phyloP scores from a whole-genome alignment of 176 grass and related monocot species.

The Eleusine indica region DNA sequence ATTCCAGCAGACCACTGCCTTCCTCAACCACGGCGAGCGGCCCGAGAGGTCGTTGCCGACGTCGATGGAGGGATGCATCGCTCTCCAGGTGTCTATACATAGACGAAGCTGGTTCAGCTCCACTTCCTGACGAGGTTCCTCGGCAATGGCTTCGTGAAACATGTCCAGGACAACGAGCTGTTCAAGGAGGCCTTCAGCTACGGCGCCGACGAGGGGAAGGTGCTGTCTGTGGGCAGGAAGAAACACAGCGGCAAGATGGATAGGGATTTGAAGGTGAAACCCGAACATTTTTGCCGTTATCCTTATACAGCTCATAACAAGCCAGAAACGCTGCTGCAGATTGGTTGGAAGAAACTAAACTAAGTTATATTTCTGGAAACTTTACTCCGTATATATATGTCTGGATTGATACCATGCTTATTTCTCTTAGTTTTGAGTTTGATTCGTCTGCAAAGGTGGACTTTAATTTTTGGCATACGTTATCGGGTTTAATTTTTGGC shows the following conservation, averaged over 20 bases:
- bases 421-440: too few species aligned
- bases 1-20: slow-evolving; percentile 19
- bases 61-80: not conserved
- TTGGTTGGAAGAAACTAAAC: not conserved
- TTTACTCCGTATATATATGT: too few species aligned
- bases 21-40: not conserved
- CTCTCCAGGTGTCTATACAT: not conserved
- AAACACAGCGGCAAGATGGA: not conserved
- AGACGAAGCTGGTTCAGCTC: slow-evolving; percentile 34
- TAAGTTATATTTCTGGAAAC: too few species aligned
- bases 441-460: too few species aligned
- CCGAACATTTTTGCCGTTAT: not conserved
- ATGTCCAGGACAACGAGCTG: slow-evolving; percentile 18
- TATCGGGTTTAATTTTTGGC: too few species aligned
- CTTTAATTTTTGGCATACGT: too few species aligned
- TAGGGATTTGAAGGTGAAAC: not conserved
- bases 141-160: slow-evolving; percentile 22
- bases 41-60: not conserved
- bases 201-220: too few species aligned
- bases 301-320: not conserved
- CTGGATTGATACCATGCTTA: too few species aligned
- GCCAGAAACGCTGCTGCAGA: not conserved
- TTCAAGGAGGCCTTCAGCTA: not conserved
- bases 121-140: slow-evolving; percentile 36
- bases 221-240: not conserved